Base-by-base conservation (phyloP, 2,329 filamentous ascomycete species). In the Colletotrichum abscissum region DNA sequence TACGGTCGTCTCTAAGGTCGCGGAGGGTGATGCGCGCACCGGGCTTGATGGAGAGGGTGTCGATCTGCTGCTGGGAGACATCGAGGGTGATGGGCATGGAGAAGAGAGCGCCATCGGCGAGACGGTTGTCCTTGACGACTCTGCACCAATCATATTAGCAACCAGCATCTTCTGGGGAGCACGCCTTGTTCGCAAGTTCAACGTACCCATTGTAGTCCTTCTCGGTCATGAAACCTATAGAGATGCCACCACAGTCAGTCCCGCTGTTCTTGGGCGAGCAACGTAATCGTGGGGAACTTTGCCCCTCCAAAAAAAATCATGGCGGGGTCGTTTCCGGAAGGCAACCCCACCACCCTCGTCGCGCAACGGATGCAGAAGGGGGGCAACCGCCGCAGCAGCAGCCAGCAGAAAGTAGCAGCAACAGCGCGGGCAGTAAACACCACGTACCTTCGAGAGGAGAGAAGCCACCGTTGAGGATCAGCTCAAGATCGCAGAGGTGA, bases 381-480 rank as follows among this genome's bases (percentile, higher is more conserved):
- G 42, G 42, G 16, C 19, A 16, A 16, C 38, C 14, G 38, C 38
- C 14, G 38, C 38, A 0, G 38, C 14, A 6, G 38, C 38, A 42
- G 38, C 38, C 12, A 16, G 12, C 35, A 38, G 35, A 14, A 38
- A 16, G 35, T 38, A 71, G 63, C 63, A 16, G 54, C 30, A 52
- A 56, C 33, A 24, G 33, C 42, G 16, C 42, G 42, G 19, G 19
- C 19, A 38, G 24, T 46, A 22, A 62, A 65, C 16, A 62, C 35
- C 16, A 89, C 91, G 76, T 80, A 97, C 95, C 97, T 91, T 99
- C 96, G 54, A 99, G 91, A 73, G 97, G 97, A 76, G 95, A 98
- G 88, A 99, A 99, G 77, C 97, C 97, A 82, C 97, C 97, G 84
- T 95, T 98, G 84, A 99, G 92, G 81, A 99, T 95, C 85, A 99